Evolutionary conservation across 495 filamentous ascomycete species (phyloP), one percentile per base, ranked within the genome.

Genomic region (Podospora pseudoanserina): DNA sequence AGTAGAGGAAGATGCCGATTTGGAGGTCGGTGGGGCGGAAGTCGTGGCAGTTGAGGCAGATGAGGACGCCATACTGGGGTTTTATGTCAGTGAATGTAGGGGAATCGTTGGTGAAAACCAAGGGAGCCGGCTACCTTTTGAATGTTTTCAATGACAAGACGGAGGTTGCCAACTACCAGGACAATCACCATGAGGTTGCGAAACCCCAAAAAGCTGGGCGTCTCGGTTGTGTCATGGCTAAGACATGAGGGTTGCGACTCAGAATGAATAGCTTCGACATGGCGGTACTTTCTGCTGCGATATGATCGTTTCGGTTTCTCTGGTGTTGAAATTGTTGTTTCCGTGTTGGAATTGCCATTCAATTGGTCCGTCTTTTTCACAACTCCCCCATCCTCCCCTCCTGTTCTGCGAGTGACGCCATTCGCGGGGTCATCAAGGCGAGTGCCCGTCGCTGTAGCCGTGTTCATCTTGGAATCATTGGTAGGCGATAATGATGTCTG

Each of bases 181-280:
- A 97, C 92, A 69, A 98, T 88, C 15, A 97, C 92, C 94, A 97
- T 97, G 60, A 99, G 83, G 72, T 99, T 99, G 39, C 94, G 84
- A 73, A 99, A 98, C 0, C 95, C 95, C 56, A 97, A 77, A 75
- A 97, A 98, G 74, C 91, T 96, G 23, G 94, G 91, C 18, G 88
- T 80, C 9, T 78, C 81, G 56, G 86, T 81, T 1, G 92, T 82
- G 74, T 97, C 95, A 64, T 91, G 88, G 80, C 92, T 97, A 20
- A 99, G 84, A 70, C 91, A 92, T 20, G 95, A 97, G 56, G 90
- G 87, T 19, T 84, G 85, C 39, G 83, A 77, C 68, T 85, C 70
- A 13, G 89, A 88, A 78, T 99, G 95, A 56, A 94, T 87, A 15
- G 93, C 92, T 70, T 89, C 90, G 63, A 94, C 85, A 87, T 99